Base-by-base conservation (phyloP, 805 yeast species). In the Candida wancherniae region DNA sequence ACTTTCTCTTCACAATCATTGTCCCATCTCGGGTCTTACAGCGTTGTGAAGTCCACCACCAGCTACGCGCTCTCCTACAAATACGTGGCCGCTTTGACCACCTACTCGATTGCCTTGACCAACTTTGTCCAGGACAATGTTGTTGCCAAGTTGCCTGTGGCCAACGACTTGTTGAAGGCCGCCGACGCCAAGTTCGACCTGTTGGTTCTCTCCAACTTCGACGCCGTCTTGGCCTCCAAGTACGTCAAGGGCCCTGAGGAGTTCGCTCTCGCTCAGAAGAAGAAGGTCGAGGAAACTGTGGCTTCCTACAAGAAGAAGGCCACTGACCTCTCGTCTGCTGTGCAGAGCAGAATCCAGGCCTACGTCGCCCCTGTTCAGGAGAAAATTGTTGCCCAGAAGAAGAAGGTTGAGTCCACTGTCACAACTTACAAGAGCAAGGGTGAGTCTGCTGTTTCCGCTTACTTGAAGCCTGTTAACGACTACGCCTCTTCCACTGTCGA, bases 1-100 rank as follows among this genome's bases (percentile, higher is more conserved):
- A 42, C 50, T 23, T 58, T 58, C 40, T 38, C 53, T 18, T 62
- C 68, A 26, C 50, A 56, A 40, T 44, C 67, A 10, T 26, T 58
- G 19, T 39, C 42, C 21, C 69, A 65, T 44, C 33, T 65, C 28
- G 40, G 44, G 22, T 45, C 57, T 3, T 65, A 64, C 46, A 34
- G 57, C 6, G 31, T 49, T n/a, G 57, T 63, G 22, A 36, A 51
- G 26, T 31, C 45, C 11, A 25, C 50, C 9, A 36, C 39, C 19
- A 37, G 42, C 16, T 57, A 36, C 32, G 37, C 53, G 22, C 48
- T 58, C 19, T 45, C 61, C 12, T 57, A 50, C 42, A 34, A 33
- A 15, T 28, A 58, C 16, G 19, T 60, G n/a, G 44, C 46, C 20
- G 22, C 58, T 5, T 53, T 55, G 35, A 29, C 46, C 12, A 52